Evolutionary conservation across 805 yeast genomes (phyloP).

Genomic region (Lipomyces yamadae): DNA sequence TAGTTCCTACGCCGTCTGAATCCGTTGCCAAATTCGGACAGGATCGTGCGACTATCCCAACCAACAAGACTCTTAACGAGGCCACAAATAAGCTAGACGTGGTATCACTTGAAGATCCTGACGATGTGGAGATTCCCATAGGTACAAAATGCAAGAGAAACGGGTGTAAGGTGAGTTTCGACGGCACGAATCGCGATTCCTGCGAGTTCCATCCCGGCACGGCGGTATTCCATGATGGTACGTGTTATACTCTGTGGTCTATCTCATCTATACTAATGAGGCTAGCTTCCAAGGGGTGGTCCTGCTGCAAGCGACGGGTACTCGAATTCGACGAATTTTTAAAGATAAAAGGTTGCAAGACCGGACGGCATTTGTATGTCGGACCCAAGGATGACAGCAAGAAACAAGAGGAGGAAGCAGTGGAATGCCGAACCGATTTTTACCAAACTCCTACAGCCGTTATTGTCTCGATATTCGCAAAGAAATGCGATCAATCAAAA

Average conservation of each 20-base stretch:
- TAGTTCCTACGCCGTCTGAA: not conserved
- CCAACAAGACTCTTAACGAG: constrained; percentile 22
- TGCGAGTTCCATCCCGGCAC: constrained; percentile 40
- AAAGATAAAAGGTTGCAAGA: constrained; percentile 37
- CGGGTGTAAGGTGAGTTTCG: constrained; percentile 33
- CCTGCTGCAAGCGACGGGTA: constrained; percentile 40
- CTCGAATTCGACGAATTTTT: constrained; percentile 40
- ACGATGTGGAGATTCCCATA: constrained; percentile 37
- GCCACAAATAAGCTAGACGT: constrained; percentile 17
- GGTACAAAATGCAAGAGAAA: constrained; percentile 39
- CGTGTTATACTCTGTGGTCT: not conserved
- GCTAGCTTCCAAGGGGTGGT: constrained; percentile 40
- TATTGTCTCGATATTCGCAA: constrained; percentile 41
- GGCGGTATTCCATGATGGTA: constrained; percentile 40
- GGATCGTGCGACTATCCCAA: constrained; percentile 24
- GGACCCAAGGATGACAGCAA: constrained; percentile 25
- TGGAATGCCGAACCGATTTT: constrained; percentile 39
- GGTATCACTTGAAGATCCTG: constrained; percentile 36
- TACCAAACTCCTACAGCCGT: constrained; percentile 41
- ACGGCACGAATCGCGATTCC: constrained; percentile 36
- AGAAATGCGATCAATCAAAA: constrained; percentile 37
- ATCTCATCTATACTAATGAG: not conserved
- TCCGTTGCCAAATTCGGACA: not conserved
- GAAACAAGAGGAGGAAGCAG: constrained; percentile 23
- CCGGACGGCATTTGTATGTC: constrained; percentile 37